Evolutionary conservation across 2,329 filamentous ascomycete genomes (phyloP).

Genomic region (Keithomyces neogunnii): DNA sequence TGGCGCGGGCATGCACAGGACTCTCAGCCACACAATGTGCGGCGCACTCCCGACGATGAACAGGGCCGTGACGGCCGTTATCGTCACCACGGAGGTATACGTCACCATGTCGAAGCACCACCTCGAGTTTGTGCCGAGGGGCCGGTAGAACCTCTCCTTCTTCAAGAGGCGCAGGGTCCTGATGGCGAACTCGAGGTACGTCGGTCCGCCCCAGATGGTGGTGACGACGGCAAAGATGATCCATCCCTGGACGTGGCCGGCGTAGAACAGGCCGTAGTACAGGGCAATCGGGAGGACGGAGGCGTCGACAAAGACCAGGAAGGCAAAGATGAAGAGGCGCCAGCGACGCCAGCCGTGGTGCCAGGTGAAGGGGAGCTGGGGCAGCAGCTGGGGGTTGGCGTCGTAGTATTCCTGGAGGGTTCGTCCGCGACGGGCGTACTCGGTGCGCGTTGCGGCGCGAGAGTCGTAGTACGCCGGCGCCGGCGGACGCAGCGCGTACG

Average conservation of each 20-base stretch:
- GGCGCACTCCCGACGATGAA: conserved; percentile 43
- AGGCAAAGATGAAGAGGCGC: conserved; percentile 37
- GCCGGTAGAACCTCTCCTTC: conserved; percentile 40
- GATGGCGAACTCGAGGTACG: conserved; percentile 43
- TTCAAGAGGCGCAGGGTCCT: conserved; percentile 39
- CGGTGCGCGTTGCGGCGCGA: conserved; percentile 24
- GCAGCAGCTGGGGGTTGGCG: conserved; percentile 27
- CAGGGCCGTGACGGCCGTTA: conserved; percentile 39
- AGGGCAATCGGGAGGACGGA: conserved; percentile 39
- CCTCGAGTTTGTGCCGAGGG: conserved; percentile 34
- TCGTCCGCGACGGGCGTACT: conserved; percentile 25
- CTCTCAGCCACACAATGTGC: conserved; percentile 38
- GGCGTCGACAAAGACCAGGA: conserved; percentile 38
- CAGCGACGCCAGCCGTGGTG: conserved; percentile 29
- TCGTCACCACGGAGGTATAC: conserved; percentile 36
- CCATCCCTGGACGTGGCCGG: conserved; percentile 27
- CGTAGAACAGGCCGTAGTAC: conserved; percentile 41
- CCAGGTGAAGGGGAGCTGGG: conserved; percentile 32
- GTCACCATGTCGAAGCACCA: conserved; percentile 44
- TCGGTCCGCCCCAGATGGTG: conserved; percentile 46
- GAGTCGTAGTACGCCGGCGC: conserved; percentile 32
- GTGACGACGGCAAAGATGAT: conserved; percentile 45
- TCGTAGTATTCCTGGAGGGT: conserved; percentile 32
- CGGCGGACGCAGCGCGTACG: conserved; percentile 23
- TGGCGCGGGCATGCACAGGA: conserved; percentile 42